These are phyloP conservation scores for Mycena floridula DNA, from an alignment of 768 basidiomycete genomes.

Conservation along the genomic window DNA sequence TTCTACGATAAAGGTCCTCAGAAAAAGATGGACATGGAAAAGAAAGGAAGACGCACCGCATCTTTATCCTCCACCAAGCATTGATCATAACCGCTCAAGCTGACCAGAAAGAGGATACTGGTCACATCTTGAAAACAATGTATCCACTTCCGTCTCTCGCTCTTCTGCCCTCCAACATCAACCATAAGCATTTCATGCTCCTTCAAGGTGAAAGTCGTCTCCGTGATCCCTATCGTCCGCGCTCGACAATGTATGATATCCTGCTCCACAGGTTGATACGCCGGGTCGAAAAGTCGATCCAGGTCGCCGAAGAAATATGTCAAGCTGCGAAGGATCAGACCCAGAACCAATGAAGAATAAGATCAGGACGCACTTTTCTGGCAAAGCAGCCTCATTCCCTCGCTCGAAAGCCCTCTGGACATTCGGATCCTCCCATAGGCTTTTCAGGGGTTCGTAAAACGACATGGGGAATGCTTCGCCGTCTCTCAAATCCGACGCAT, in stretches of 20 bases:
- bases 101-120: conserved; percentile 86
- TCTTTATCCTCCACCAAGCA: conserved; percentile 91
- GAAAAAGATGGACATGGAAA: conserved; percentile 2
- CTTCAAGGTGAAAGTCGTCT: conserved; percentile 74
- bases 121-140: conserved; percentile 95
- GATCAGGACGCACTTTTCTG: conserved; percentile 65
- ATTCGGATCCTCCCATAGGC: conserved; percentile 72
- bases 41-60: conserved; percentile 48
- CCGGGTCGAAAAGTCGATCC: conserved; percentile 70
- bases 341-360: not conserved
- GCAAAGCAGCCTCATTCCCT: conserved; percentile 87
- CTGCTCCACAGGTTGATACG: conserved; percentile 72
- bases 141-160: conserved; percentile 90
- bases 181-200: conserved; percentile 87
- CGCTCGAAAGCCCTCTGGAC: conserved; percentile 72
- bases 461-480: conserved; percentile 71
- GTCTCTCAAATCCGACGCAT: conserved; percentile 67
- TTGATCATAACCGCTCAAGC: conserved; percentile 90
- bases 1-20: conserved; percentile 46
- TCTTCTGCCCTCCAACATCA: conserved; percentile 84
- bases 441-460: conserved; percentile 61
- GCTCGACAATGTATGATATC: conserved; percentile 85
- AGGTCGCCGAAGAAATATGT: conserved; percentile 74
- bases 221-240: conserved; percentile 87
- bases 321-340: conserved; percentile 34